These are phyloP conservation scores for Evansstolkia leycettana DNA, from an alignment of 495 filamentous ascomycete species.

Conservation along the genomic window DNA sequence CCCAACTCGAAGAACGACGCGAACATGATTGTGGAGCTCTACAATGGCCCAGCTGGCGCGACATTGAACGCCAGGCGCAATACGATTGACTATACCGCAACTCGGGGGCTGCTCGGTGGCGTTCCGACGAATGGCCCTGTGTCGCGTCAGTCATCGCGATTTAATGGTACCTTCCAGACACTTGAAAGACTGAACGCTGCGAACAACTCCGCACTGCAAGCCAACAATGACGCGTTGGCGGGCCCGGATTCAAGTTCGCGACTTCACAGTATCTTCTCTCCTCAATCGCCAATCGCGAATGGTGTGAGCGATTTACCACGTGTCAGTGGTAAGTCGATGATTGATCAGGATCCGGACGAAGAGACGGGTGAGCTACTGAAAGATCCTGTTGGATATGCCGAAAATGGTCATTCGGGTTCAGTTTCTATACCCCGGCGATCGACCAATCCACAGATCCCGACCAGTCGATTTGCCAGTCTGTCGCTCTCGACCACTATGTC, in stretches of 20 bases:
- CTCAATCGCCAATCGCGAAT: conserved; percentile 72
- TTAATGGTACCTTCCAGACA: conserved; percentile 64
- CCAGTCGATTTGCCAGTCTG: conserved; percentile 56
- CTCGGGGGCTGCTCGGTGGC: conserved; percentile 37
- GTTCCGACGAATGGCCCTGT: conserved; percentile 42
- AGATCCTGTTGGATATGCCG: conserved; percentile 73
- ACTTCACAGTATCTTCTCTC: conserved; percentile 67
- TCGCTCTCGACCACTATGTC: conserved; percentile 55
- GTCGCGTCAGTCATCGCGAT: conserved; percentile 62
- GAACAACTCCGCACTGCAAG: conserved; percentile 40
- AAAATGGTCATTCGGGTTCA: conserved; percentile 50
- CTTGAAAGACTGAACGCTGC: conserved; percentile 60
- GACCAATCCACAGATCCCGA: conserved; percentile 64
- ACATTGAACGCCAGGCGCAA: conserved; percentile 39
- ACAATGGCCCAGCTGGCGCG: conserved; percentile 32
- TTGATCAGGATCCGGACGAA: conserved; percentile 75
- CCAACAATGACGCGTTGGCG: conserved; percentile 42
- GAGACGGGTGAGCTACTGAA: conserved; percentile 77
- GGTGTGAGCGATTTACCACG: conserved; percentile 57
- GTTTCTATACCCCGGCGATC: conserved; percentile 43
- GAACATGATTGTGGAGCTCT: conserved; percentile 68
- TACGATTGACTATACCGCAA: conserved; percentile 46
- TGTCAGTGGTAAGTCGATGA: conserved; percentile 69
- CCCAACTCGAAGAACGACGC: conserved; percentile 61
- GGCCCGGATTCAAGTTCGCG: conserved; percentile 48